phyloP scores from a whole-genome alignment of 768 basidiomycete species.

The Pleurotus giganteus region DNA sequence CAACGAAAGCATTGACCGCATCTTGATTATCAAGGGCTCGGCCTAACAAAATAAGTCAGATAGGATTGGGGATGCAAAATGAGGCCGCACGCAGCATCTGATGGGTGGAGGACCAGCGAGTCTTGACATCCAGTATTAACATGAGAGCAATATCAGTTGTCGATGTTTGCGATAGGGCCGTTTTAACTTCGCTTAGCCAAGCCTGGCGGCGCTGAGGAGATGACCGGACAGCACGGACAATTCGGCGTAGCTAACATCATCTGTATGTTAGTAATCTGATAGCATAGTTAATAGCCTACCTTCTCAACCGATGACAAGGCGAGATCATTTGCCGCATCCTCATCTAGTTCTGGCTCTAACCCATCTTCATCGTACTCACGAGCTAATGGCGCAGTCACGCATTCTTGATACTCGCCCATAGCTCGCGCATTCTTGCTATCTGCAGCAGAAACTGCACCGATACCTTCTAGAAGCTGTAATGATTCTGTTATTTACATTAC shows the following conservation, averaged over 20 bases:
- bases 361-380: slow-evolving; percentile 1
- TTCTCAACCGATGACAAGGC: slow-evolving; percentile 4
- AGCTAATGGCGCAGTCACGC: slow-evolving; percentile 2
- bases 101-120: slow-evolving; percentile 32
- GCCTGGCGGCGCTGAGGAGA: slow-evolving; percentile 19
- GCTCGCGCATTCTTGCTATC: neutral
- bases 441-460: slow-evolving; percentile 4
- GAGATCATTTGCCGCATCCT: neutral
- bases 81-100: slow-evolving; percentile 26
- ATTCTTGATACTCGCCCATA: slow-evolving; percentile 10
- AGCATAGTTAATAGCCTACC: neutral
- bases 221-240: slow-evolving; percentile 17
- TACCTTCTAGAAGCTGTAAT: slow-evolving; percentile 13
- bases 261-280: neutral
- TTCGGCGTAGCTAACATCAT: slow-evolving; percentile 23
- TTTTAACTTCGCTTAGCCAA: slow-evolving; percentile 14
- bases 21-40: slow-evolving; percentile 21
- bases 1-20: slow-evolving; percentile 16
- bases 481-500: neutral
- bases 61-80: neutral
- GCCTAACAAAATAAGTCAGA: slow-evolving; percentile 13
- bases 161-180: neutral
- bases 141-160: slow-evolving; percentile 13
- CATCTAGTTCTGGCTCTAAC: neutral
- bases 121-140: slow-evolving; percentile 30